Percentiles rank a stretch among this genome's conserved stretches.
These are phyloP conservation scores for Bipolaris cookei DNA, from an alignment of 2,329 filamentous ascomycete genomes.

Conservation along the genomic window DNA sequence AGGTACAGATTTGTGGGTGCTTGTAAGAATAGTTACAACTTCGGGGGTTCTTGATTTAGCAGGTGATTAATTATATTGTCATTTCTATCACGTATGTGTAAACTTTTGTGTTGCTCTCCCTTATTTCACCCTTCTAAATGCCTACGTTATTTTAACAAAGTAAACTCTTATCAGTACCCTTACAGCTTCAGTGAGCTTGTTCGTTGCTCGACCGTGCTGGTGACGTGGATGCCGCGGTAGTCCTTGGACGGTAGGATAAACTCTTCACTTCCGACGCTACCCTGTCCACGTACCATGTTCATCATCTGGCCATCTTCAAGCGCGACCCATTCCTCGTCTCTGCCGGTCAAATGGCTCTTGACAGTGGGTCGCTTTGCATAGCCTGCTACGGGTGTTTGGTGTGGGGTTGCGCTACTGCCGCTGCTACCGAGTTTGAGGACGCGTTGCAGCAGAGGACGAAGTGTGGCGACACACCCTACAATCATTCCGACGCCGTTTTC, in stretches of 20 bases:
- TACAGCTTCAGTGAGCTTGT: constrained; percentile 1
- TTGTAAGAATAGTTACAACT: too few relatives aligned
- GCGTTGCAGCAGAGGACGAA: constrained; percentile 14
- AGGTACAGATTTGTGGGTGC: too few relatives aligned
- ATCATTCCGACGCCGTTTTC: constrained; percentile 15
- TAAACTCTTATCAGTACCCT: too few relatives aligned
- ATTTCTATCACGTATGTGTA: too few relatives aligned
- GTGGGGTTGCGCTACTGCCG: constrained; percentile 1
- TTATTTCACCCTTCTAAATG: too few relatives aligned
- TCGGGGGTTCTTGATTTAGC: too few relatives aligned
- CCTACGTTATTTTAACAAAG: too few relatives aligned
- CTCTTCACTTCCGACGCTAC: constrained; percentile 9
- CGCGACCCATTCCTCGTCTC: constrained; percentile 15
- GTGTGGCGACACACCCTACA: constrained; percentile 16
- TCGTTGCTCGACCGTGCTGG: constrained; percentile 11
- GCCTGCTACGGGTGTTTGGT: constrained; percentile 7
- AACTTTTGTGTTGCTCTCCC: too few relatives aligned
- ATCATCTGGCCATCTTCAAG: constrained; percentile 9
- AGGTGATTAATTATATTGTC: too few relatives aligned
- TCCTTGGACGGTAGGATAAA: constrained; percentile 9
- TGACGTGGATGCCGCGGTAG: constrained; percentile 7
- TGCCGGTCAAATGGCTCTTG: constrained; percentile 13
- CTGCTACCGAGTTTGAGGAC: constrained; percentile 15
- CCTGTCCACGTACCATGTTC: constrained; percentile 10
- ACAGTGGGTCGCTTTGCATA: constrained; percentile 11